These are phyloP conservation scores for Yamadazyma nakazawae DNA, from an alignment of 805 yeast genomes.

Conservation along the genomic window DNA sequence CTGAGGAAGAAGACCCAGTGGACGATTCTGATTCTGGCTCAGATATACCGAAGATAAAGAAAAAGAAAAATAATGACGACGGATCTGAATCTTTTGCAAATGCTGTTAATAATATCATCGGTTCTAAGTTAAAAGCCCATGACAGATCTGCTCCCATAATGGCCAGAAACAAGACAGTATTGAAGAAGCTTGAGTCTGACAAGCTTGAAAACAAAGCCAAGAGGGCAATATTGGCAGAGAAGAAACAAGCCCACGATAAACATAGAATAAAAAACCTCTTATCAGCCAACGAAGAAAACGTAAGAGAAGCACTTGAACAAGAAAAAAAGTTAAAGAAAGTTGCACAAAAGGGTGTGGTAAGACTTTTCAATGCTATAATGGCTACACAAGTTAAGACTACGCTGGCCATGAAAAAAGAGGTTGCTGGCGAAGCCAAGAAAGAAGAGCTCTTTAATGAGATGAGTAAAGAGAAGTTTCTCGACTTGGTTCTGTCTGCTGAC, in stretches of 20 bases:
- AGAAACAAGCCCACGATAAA: slow-evolving; percentile 61
- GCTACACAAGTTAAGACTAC: slow-evolving; percentile 67
- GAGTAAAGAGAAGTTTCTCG: slow-evolving; percentile 86
- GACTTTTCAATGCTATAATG: slow-evolving; percentile 78
- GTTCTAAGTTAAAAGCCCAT: slow-evolving; percentile 83
- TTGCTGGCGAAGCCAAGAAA: slow-evolving; percentile 45
- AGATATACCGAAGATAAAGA: slow-evolving; percentile 44
- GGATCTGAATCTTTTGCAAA: slow-evolving; percentile 75
- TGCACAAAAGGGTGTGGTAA: slow-evolving; percentile 87
- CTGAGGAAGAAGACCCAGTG: slow-evolving; percentile 5
- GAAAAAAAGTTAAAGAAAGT: slow-evolving; percentile 71
- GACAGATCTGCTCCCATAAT: slow-evolving; percentile 87
- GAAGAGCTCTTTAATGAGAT: slow-evolving; percentile 70
- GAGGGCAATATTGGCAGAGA: slow-evolving; percentile 65
- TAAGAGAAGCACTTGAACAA: slow-evolving; percentile 56
- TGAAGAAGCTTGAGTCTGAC: slow-evolving; percentile 73
- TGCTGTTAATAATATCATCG: slow-evolving; percentile 81
- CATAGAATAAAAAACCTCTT: slow-evolving; percentile 66
- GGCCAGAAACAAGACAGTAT: slow-evolving; percentile 71
- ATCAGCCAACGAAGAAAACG: slow-evolving; percentile 56
- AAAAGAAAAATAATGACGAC: slow-evolving; percentile 56
- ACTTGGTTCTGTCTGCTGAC: slow-evolving; percentile 49
- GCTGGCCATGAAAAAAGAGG: slow-evolving; percentile 46
- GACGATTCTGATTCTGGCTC: slow-evolving; percentile 15
- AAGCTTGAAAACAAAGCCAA: slow-evolving; percentile 83